Evolutionary conservation across 176 grass and related monocot genomes (phyloP).

Genomic region (Themeda triandra): DNA sequence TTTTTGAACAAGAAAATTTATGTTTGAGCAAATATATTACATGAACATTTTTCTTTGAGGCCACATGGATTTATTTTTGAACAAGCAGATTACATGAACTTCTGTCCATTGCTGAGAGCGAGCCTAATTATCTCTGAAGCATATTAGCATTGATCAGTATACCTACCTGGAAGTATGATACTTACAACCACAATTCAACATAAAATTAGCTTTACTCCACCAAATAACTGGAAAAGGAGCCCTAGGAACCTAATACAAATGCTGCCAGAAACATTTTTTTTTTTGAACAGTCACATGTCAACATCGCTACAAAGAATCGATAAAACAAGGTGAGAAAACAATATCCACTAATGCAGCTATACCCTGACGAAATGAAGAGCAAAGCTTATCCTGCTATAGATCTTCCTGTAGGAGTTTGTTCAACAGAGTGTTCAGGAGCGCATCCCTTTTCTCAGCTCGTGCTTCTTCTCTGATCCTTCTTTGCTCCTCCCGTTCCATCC

Average conservation of each 20-base stretch:
- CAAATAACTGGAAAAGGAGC: background rate
- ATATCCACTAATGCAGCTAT: constrained; percentile 19
- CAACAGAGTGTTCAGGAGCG: constrained; percentile 36
- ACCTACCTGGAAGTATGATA: constrained; percentile 6
- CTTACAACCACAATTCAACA: constrained; percentile 12
- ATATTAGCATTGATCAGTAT: background rate
- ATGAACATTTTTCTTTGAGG: background rate
- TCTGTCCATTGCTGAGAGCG: background rate
- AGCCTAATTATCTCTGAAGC: background rate
- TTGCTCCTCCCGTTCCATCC: constrained; percentile 71
- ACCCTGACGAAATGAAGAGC: background rate
- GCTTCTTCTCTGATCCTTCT: constrained; percentile 49
- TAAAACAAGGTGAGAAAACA: constrained; percentile 28
- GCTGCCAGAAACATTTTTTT: constrained; percentile 8
- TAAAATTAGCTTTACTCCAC: constrained; percentile 2
- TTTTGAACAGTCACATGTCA: constrained; percentile 13
- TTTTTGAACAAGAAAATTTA: too few relatives aligned
- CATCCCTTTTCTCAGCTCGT: constrained; percentile 59
- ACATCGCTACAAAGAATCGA: constrained; percentile 43
- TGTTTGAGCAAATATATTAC: too few relatives aligned
- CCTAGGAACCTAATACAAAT: constrained; percentile 15
- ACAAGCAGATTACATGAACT: background rate
- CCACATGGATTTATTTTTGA: background rate
- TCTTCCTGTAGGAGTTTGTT: constrained; percentile 60
- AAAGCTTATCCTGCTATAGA: constrained; percentile 23